Base-by-base conservation (phyloP, 257 asterid species). In the Solanum pimpinellifolium region DNA sequence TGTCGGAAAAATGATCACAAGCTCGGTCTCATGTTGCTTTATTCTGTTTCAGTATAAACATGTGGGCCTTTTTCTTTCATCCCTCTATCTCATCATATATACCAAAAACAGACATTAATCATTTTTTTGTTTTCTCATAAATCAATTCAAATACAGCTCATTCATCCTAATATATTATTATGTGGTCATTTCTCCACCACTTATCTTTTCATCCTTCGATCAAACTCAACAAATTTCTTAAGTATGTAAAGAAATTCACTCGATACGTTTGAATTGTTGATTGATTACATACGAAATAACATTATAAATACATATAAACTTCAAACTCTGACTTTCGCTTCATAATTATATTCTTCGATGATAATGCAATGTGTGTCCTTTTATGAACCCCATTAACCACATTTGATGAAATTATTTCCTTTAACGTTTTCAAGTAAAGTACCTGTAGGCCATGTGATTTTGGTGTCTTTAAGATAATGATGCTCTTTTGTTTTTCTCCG, bases 1-100 rank as follows among this genome's bases (percentile, higher is more conserved):
- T 90, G 92, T 90, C 92, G 92, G 92, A 83, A 87, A 87, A 85
- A 87, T 77, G 3, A 88, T 80, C 84, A 44, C 87, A 84, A 59
- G 83, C 15, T 49, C 70, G 86, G 62, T 62, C 78, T 88, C 85
- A 85, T 73, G 88, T 85, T 86, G 85, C 88, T 83, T 86, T 90
- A 90, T 90, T 90, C 87, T 68, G 78, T 86, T 86, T 83, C 87
- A 85, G 86, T 69, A 75, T 62, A 86, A 88, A 83, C 90, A 90
- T 84, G 92, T 88, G 90, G 90, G 89, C 25, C 76, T 25, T 4
- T 84, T 59, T n/a, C 23, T 84, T 84, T n/a, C 56, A 23, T 66
- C 59, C 86, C 49, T 33, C 25, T 11, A 80, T 80, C 85, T 47
- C 68, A 16, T 80, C 85, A 80, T 49, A 80, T 29, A 47, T 47